Evolutionary conservation across 2,329 filamentous ascomycete genomes (phyloP), one percentile per base, ranked within the genome.

Genomic region (Colletotrichum navitas): DNA sequence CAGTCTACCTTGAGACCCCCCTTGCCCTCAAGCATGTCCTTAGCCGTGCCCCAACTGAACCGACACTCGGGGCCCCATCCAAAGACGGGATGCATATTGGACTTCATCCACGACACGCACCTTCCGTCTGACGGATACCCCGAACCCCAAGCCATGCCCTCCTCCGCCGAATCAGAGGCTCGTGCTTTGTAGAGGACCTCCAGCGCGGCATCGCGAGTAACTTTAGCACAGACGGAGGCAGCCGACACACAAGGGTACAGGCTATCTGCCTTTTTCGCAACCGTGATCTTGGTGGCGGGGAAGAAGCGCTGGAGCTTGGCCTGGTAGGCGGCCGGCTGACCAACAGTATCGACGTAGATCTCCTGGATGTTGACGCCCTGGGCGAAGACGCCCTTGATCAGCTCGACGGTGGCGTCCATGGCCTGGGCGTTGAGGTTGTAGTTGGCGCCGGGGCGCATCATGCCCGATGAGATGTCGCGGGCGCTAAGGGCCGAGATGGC

Each of bases 361-460:
- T 98, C 94, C 68, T 86, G 88, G 5, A 98, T 86, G 80, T 97
- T 94, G 73, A 98, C 93, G 45, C 94, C 93, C 26, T 87, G 86
- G 11, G 89, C 90, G 45, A 96, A 87, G 5, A 97, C 93, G 45
- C 90, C 91, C 66, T 90, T 86, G 77, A 98, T 95, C 63, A 99
- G 86, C 49, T 89, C 89, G 32, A 97, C 90, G 0, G 95, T 98
- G 5, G 95, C 93, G 81, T 97, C 95, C 90, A 96, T 92, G 24
- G 95, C 95, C 82, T 99, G 96, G 5, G 94, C 94, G 80, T 99
- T 99, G 74, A 99, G 89, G 80, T 99, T 99, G 83, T 98, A 97
- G 4, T 85, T 80, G 24, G 83, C 84, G 11, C 85, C 84, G 2
- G 90, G 88, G 12, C 88, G 87, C 77, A 96, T 85, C 93, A 97